A percentile compares a stretch with the other conserved stretches of the same genome.
These are phyloP conservation scores for Lasiodiplodia sp. DNA, from an alignment of 2,329 filamentous ascomycete genomes.

Conservation along the genomic window DNA sequence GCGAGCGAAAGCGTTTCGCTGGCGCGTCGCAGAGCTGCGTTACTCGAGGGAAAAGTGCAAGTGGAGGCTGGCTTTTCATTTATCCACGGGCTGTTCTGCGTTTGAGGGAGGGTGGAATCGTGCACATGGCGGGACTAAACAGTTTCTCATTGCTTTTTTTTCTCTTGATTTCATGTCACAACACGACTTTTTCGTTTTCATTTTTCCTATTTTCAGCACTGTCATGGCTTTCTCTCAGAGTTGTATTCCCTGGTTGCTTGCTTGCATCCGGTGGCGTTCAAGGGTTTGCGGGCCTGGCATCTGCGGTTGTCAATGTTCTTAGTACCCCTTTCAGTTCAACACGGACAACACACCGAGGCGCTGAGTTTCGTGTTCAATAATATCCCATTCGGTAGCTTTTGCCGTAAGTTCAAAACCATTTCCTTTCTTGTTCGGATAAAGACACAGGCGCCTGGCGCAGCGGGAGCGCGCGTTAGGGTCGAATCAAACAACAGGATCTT, in stretches of 20 bases:
- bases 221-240: slow-evolving; percentile 27
- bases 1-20: background rate
- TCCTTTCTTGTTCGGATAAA: slow-evolving; percentile 16
- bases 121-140: slow-evolving; percentile 23
- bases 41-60: background rate
- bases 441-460: slow-evolving; percentile 12
- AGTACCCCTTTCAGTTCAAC: slow-evolving; percentile 19
- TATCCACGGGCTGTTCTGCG: background rate
- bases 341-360: slow-evolving; percentile 10
- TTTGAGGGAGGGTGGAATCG: slow-evolving; percentile 16
- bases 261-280: slow-evolving; percentile 27
- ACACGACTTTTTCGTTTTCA: slow-evolving; percentile 25
- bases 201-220: slow-evolving; percentile 22
- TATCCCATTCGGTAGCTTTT: slow-evolving; percentile 13
- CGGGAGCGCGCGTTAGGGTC: slow-evolving; percentile 9
- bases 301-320: slow-evolving; percentile 26
- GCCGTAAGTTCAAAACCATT: slow-evolving; percentile 17
- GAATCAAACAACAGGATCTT: slow-evolving; percentile 3
- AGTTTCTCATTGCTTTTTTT: slow-evolving; percentile 16
- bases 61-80: slow-evolving; percentile 8
- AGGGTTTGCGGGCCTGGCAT: slow-evolving; percentile 27
- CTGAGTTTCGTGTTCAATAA: slow-evolving; percentile 26
- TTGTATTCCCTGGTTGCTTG: slow-evolving; percentile 27
- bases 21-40: slow-evolving; percentile 5
- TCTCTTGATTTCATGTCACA: slow-evolving; percentile 29